Evolutionary conservation across 768 basidiomycete genomes (phyloP), one percentile per base, ranked within the genome.

Genomic region (Kwoniella heveanensis): DNA sequence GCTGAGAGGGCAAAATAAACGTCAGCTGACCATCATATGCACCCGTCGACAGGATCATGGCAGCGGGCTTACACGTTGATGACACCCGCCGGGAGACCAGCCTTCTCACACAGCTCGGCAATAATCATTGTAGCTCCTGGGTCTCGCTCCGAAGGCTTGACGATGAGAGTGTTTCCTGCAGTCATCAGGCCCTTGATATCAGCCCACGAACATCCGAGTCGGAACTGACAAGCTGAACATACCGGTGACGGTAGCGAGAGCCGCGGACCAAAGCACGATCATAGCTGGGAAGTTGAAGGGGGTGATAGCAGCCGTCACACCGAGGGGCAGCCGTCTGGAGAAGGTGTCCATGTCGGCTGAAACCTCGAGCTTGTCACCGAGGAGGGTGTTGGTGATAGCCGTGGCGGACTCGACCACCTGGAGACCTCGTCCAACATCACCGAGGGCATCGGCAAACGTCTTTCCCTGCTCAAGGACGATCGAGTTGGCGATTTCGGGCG

Each of bases 81-180:
- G 29, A 97, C 92, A 66, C 94, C 93, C 25, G 86, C 77, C 15
- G 78, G 79, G 26, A 80, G 64, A 66, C 72, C 91, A 60, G 95
- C 92, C 57, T 86, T 87, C 80, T 91, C 87, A 75, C 91, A 92
- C 2, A 97, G 85, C 81, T 99, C 95, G 30, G 93, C 92, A 65
- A 99, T 92, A 59, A 99, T 95, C 89, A 96, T 93, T 6, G 92
- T 89, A 15, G 96, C 95, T 52, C 95, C 95, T 15, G 95, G 95
- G 77, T 96, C 94, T 25, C 95, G 88, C 78, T 99, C 95, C 1
- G 91, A 93, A 21, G 95, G 95, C 74, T 99, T 99, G 65, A 99
- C 83, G 64, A 99, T 85, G 46, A 99, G 84, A 0, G 95, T 92
- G 73, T 99, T 99, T 30, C 95, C 95, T 73, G 46, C 10, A 54